These are phyloP conservation scores for Eragrostis curvula DNA, from an alignment of 176 grass and related monocot species.

Conservation along the genomic window DNA sequence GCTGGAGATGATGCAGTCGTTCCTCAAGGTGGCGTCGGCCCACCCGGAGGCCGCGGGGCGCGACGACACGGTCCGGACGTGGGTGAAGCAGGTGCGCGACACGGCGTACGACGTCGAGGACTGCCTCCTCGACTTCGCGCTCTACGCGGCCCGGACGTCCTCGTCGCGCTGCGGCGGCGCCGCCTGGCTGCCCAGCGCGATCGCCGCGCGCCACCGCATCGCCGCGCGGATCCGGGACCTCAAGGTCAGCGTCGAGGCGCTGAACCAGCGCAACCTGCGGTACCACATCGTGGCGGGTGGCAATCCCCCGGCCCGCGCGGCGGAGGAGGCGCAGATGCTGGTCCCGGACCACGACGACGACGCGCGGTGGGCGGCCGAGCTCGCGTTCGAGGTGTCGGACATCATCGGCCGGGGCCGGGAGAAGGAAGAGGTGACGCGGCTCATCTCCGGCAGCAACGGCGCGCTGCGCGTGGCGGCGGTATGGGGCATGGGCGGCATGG, in stretches of 20 bases:
- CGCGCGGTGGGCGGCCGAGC: background rate
- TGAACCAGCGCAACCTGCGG: conserved; percentile 28
- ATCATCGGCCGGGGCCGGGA: conserved; percentile 13
- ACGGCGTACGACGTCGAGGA: conserved; percentile 52
- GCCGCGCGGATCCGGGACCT: conserved; percentile 29
- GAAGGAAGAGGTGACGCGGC: background rate
- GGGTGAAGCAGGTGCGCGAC: conserved; percentile 50
- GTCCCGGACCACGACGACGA: background rate
- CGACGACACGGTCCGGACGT: background rate
- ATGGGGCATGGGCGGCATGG: conserved; percentile 48
- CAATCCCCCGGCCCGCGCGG: background rate
- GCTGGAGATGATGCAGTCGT: conserved; percentile 50
- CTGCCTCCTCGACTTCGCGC: conserved; percentile 38
- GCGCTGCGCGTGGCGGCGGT: conserved; percentile 13
- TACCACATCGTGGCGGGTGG: conserved; percentile 1
- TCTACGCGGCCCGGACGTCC: background rate
- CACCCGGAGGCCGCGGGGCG: background rate
- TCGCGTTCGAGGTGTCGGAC: background rate
- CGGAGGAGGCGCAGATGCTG: background rate
- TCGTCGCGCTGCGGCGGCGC: background rate
- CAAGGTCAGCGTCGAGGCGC: conserved; percentile 30
- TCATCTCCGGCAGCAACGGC: background rate
- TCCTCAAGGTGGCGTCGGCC: background rate
- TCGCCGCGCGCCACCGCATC: conserved; percentile 28
- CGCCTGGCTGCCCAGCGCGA: background rate